These are phyloP conservation scores for Haematococcus sp. DNA, from an alignment of 139 green algal genomes.

Conservation along the genomic window DNA sequence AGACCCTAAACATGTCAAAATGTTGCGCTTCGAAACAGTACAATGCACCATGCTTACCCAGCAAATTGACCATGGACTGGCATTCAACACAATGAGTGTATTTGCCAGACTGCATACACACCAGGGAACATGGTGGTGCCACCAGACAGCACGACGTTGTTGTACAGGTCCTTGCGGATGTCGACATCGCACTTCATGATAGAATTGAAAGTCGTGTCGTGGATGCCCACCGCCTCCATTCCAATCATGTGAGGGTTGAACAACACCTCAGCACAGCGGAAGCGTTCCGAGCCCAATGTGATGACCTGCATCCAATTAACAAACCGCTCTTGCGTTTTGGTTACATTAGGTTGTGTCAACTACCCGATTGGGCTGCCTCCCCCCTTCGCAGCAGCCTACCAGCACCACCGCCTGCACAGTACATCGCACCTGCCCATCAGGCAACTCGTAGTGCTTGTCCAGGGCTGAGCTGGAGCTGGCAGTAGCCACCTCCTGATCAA, in stretches of 20 bases:
- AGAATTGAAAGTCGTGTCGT: slow-evolving; percentile 96
- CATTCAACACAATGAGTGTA: neutral
- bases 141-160: slow-evolving; percentile 91
- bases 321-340: too few relatives aligned
- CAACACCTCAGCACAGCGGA: slow-evolving; percentile 96
- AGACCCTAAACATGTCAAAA: too few relatives aligned
- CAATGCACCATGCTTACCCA: neutral
- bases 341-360: too few relatives aligned
- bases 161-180: slow-evolving; percentile 96
- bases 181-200: slow-evolving; percentile 99
- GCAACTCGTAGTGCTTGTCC: slow-evolving; percentile 95
- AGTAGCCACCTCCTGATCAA: slow-evolving; percentile 90
- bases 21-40: too few relatives aligned
- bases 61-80: neutral
- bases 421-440: slow-evolving; percentile 67
- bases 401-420: neutral
- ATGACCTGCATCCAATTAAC: slow-evolving; percentile 90
- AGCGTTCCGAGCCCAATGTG: slow-evolving; percentile 93
- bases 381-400: neutral
- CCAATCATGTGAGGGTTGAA: slow-evolving; percentile 93
- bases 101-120: neutral
- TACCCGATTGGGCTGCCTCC: too few relatives aligned
- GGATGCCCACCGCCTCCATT: slow-evolving; percentile 88
- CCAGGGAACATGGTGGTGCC: slow-evolving; percentile 97
- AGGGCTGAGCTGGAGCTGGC: slow-evolving; percentile 69